Evolutionary conservation across 768 basidiomycete genomes (phyloP).

Genomic region (Phanerodontia chrysosporium): DNA sequence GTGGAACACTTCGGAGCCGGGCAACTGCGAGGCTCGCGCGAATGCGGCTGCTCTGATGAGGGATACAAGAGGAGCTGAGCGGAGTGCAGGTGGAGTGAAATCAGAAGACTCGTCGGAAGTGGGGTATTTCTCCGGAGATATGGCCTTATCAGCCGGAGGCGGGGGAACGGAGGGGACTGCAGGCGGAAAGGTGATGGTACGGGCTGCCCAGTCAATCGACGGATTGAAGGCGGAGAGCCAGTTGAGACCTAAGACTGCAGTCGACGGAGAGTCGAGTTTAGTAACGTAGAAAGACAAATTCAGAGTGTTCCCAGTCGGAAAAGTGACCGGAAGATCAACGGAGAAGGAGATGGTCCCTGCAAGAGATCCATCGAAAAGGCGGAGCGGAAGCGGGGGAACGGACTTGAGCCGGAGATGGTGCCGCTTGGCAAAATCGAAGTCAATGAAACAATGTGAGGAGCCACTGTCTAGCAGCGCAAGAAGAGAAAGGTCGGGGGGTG

Average conservation of each 20-base stretch:
- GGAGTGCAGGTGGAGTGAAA: conserved; percentile 23
- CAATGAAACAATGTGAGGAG: conserved; percentile 34
- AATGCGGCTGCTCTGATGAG: too few relatives aligned
- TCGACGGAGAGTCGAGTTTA: conserved; percentile 27
- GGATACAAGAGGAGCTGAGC: conserved; percentile 9
- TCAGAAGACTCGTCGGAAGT: conserved; percentile 22
- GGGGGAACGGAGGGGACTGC: conserved; percentile 9
- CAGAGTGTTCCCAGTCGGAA: conserved; percentile 23
- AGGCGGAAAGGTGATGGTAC: conserved; percentile 22
- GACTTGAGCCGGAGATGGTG: conserved; percentile 32
- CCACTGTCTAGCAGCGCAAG: conserved; percentile 36
- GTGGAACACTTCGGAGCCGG: too few relatives aligned
- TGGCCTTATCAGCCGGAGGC: neutral
- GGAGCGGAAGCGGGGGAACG: conserved; percentile 31
- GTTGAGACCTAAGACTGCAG: conserved; percentile 34
- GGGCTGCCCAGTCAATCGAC: conserved; percentile 29
- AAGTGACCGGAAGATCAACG: conserved; percentile 25
- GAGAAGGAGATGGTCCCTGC: conserved; percentile 37
- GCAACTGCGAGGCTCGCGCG: too few relatives aligned
- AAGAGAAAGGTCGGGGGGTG: conserved; percentile 25
- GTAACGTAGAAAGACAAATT: conserved; percentile 27
- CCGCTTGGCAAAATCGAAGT: conserved; percentile 27
- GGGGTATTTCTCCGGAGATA: neutral
- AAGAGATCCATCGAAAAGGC: conserved; percentile 35
- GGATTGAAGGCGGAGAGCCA: conserved; percentile 36